A percentile compares a stretch with the other conserved stretches of the same genome.
These are phyloP conservation scores for Talaromyces proteolyticus DNA, from an alignment of 495 filamentous ascomycete genomes.

Conservation along the genomic window DNA sequence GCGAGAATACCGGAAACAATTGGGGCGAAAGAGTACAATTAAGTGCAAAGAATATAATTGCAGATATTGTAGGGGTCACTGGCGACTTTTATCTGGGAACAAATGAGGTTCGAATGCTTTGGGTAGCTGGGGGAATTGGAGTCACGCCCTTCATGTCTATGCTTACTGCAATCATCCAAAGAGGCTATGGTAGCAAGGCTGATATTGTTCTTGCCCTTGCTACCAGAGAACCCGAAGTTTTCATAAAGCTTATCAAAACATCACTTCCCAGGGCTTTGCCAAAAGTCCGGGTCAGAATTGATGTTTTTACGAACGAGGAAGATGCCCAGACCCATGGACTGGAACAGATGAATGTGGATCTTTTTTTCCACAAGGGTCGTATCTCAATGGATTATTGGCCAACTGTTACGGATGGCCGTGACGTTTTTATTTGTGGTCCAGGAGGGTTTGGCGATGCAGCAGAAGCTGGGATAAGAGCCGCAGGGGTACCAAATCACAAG, in stretches of 20 bases:
- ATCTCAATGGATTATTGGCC: conserved; percentile 4
- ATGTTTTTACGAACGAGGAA: neutral
- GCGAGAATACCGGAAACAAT: neutral
- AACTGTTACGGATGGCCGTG: neutral
- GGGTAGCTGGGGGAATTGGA: conserved; percentile 13
- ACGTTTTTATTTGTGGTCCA: conserved; percentile 12
- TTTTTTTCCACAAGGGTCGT: neutral
- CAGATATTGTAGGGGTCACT: conserved; percentile 13
- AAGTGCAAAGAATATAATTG: neutral
- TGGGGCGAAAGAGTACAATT: neutral
- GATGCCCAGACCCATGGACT: too few relatives aligned
- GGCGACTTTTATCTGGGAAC: conserved; percentile 10
- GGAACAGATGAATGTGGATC: neutral
- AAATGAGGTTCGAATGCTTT: conserved; percentile 3
- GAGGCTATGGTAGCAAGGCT: neutral
- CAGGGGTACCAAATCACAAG: conserved; percentile 6
- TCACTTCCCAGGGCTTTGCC: neutral
- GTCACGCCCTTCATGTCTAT: conserved; percentile 14
- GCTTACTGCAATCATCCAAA: conserved; percentile 8
- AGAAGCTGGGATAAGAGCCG: conserved; percentile 6
- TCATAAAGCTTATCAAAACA: conserved; percentile 7
- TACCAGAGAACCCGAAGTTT: conserved; percentile 11
- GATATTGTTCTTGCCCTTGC: conserved; percentile 7
- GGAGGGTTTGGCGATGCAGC: conserved; percentile 11
- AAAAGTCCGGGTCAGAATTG: neutral